Base-by-base conservation (phyloP, 2,329 filamentous ascomycete species). In the Colletotrichum endophyticum region DNA sequence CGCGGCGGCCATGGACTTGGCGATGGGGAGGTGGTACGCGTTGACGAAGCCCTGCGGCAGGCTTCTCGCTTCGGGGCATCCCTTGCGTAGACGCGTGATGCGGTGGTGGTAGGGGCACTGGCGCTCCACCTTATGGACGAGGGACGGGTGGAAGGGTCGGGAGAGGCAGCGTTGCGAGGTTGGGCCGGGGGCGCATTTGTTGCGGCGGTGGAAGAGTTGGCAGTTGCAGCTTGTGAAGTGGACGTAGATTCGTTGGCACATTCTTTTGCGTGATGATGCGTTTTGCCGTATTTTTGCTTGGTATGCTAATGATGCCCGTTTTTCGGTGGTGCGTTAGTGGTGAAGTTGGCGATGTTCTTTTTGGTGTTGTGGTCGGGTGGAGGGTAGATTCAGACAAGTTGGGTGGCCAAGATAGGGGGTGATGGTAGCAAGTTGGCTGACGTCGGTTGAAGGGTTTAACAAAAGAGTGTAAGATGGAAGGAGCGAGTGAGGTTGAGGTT, bases 201-300 rank as follows among this genome's bases (percentile, higher is more conserved):
- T 22, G 57, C 71, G 36, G 56, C 39, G 34, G 9, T 19, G n/a
- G n/a, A 61, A 66, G 44, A 77, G 61, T 39, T 72, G 44, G 34
- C 75, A 76, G 39, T 56, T 63, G 32, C 75, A 77, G 32, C 3
- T 19, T 8, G 30, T 57, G 75, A 67, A 77, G 63, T 76, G 44
- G 22, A 30, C 27, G 62, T 76, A 77, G 30, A 72, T 13, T 30
- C 57, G 53, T 28, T 62, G 34, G 32, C 75, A 77, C 75, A 77
- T 77, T 22, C 7, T 49, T 53, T 22, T 12, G n/a, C n/a, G 19
- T 19, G 19, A 12, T 19, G 39, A 49, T 49, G 39, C 0, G 39
- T 13, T 53, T 53, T 13, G 11, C 22, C 44, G n/a, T 53, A 13
- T 0, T 22, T 22, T 53, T 53, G 4, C 44, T 22, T 13, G 44